Evolutionary conservation across 768 basidiomycete species (phyloP), one percentile per base, ranked within the genome.

Genomic region (Exidia glandulosa): DNA sequence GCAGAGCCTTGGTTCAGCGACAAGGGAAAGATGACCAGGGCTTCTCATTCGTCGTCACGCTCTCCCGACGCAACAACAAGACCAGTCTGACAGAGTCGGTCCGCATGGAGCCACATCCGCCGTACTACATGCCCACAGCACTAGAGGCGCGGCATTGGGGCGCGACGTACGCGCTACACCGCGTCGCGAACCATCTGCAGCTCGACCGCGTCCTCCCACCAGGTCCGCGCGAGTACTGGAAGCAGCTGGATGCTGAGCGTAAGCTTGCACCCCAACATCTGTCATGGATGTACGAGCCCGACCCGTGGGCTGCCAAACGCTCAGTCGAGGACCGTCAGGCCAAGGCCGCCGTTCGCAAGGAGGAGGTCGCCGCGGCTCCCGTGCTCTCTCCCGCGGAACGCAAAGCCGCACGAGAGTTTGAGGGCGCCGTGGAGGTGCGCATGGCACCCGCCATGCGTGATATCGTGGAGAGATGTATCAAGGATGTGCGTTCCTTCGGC

Each of bases 101-200:
- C 16, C 77, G 82, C 52, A 72, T 96, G 63, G 83, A 84, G 62
- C 87, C 92, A 4, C 81, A 87, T 67, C 87, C 89, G 1, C 79
- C 85, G 5, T 81, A 88, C 64, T 73, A 79, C 50, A 76, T 82
- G 62, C 77, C 81, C 2, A 84, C 85, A n/a, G 79, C 84, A 6
- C 68, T 86, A 27, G 90, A 95, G 72, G 92, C 93, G 31, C 87
- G 86, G 59, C 94, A 96, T 68, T 94, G 89, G 86, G 92, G 86
- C 37, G 92, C 92, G 16, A 87, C 86, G 2, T 92, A 89, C 66
- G 88, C 89, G 41, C 73, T 95, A 58, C 89, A 93, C 71, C 84
- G 92, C 65, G 91, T 88, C 66, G 87, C 83, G 70, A 90, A 90
- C 71, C 77, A 80, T 50, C 79, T 89, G 2, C 85, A 85, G 66